phyloP scores from a whole-genome alignment of 2,329 filamentous ascomycete genomes.

The Ophiostoma perfectum region DNA sequence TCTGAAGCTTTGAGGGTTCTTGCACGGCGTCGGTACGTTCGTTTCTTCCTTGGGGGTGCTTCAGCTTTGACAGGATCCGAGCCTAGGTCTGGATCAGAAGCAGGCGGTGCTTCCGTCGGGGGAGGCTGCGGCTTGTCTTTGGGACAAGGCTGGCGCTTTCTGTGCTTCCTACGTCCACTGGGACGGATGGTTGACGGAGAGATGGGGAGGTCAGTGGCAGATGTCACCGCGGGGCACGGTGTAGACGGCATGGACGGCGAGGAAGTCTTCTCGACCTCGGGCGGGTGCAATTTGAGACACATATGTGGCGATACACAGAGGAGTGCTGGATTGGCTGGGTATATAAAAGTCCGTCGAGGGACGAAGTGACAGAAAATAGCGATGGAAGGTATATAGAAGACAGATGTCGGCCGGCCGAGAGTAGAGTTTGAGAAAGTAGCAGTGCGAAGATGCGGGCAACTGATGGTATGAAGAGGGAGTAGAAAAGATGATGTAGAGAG shows the following conservation, averaged over 20 bases:
- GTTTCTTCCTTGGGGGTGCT: background rate
- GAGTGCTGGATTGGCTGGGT: background rate
- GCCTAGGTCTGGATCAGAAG: background rate
- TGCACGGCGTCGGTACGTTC: conserved; percentile 1
- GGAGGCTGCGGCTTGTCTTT: background rate
- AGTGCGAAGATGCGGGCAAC: too few species aligned
- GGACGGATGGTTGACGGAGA: background rate
- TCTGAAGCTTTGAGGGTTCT: background rate
- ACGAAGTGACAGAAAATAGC: too few species aligned
- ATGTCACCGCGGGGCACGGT: background rate
- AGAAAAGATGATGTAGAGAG: background rate
- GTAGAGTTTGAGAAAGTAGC: too few species aligned
- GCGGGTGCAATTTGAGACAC: background rate
- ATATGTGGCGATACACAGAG: background rate
- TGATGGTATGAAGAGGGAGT: background rate
- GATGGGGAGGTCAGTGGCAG: background rate
- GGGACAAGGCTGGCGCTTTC: background rate
- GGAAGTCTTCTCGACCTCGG: background rate
- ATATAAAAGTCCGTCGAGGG: too few species aligned
- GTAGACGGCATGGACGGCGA: background rate
- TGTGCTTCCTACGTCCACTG: background rate
- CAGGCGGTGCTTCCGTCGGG: background rate
- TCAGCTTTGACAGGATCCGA: background rate
- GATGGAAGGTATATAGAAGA: too few species aligned
- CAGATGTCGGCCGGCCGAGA: too few species aligned